Evolutionary conservation across 345 rosid genomes (phyloP), one percentile per base, ranked within the genome.

Genomic region (Euphorbia lathyris): DNA sequence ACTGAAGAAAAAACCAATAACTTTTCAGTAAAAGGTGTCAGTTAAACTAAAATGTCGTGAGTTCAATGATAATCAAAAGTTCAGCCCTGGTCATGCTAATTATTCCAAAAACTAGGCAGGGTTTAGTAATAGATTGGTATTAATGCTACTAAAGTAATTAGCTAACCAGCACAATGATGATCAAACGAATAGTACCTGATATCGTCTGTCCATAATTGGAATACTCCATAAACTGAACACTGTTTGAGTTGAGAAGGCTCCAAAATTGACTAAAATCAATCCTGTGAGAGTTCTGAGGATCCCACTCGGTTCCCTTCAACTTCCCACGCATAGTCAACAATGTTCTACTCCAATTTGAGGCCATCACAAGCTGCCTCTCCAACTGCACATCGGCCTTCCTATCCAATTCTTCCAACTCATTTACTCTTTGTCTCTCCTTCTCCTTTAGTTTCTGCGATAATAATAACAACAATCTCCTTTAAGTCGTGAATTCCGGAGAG

Each of bases 321-420:
- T 88, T 91, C 55, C 98, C 96, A 43, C 86, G 80, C 80, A 88
- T 80, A 9, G 85, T 77, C 78, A 93, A 71, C 82, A 93, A 77
- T 22, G 74, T 78, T 76, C 97, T 87, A 75, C 96, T 91, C 98
- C 98, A 93, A 47, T 78, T 66, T 5, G 97, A 93, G 61, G 94
- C 97, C 94, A 89, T 81, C 4, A 93, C 92, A 73, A 93, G 87
- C 85, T 91, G 97, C 75, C 97, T 93, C 76, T 91, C 98, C 76
- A 93, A 68, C 63, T 93, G 98, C 63, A 88, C 59, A 65, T 87
- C 83, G 38, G 96, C 90, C 70, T 86, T 93, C 63, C 91, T 86
- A 43, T 89, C 89, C 0, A 91, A 74, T 75, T 93, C 96, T 73
- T 91, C 96, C 83, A 81, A 63, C 42, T 86, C 77, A 72, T 80